Conservation (phyloP, 1,284 basidiomycete genomes). For the Cutaneotrichosporon cutaneum region DNA sequence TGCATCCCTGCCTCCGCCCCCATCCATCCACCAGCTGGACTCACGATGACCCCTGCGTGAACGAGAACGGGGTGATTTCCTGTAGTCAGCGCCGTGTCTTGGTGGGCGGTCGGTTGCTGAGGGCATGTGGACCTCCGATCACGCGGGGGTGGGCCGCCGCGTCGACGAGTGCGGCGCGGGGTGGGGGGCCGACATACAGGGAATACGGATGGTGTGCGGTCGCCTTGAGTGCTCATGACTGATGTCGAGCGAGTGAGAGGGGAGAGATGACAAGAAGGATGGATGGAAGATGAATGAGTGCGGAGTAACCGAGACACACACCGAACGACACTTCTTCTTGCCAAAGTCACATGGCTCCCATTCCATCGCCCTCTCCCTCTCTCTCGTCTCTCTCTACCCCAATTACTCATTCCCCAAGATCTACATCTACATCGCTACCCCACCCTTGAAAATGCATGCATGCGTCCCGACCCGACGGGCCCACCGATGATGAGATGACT, state of each 20-base stretch:
- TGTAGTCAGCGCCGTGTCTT: conserved; percentile 6
- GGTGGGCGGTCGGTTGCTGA: neutral
- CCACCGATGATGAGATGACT: too few species aligned
- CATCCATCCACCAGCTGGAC: neutral
- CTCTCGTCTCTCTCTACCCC: too few species aligned
- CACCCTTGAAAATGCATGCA: too few species aligned
- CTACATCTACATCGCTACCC: neutral
- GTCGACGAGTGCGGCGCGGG: neutral
- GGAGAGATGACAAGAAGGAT: neutral
- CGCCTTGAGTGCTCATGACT: neutral
- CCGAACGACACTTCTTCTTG: too few species aligned
- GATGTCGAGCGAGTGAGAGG: neutral
- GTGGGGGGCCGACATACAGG: conserved; percentile 4
- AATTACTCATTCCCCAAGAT: neutral
- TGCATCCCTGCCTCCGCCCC: neutral
- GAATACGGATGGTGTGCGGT: conserved; percentile 7
- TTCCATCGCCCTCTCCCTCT: too few species aligned
- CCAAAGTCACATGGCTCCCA: too few species aligned
- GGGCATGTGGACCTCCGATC: too few species aligned
- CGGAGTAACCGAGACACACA: too few species aligned
- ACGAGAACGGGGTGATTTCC: conserved; percentile 10
- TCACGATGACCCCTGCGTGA: conserved; percentile 5
- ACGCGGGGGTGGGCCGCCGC: too few species aligned
- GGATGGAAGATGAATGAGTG: neutral
- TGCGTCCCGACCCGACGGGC: too few species aligned